phyloP scores from a whole-genome alignment of 2,329 filamentous ascomycete species.

The Ploettnerulaceae sp. region DNA sequence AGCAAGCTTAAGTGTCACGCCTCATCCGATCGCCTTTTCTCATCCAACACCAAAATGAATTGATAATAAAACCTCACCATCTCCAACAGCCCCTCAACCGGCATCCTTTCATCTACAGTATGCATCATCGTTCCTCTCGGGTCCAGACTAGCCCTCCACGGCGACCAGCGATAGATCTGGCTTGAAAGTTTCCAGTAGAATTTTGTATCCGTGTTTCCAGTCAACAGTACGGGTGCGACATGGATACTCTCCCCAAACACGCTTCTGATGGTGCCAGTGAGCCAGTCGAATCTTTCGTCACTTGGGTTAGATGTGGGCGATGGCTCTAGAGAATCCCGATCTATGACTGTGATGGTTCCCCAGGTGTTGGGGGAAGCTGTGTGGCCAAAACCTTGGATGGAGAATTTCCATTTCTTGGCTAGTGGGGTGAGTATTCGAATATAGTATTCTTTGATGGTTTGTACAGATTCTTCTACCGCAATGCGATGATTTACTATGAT shows the following conservation, averaged over 20 bases:
- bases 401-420: slow-evolving; percentile 10
- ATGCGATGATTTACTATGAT: slow-evolving; percentile 52
- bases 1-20: too few relatives aligned
- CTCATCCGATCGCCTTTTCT: slow-evolving; percentile 13
- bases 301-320: slow-evolving; percentile 36
- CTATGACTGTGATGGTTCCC: slow-evolving; percentile 33
- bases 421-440: not conserved
- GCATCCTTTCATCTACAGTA: slow-evolving; percentile 35
- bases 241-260: slow-evolving; percentile 23
- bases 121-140: slow-evolving; percentile 31
- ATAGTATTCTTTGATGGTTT: slow-evolving; percentile 8
- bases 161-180: slow-evolving; percentile 39
- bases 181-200: slow-evolving; percentile 34
- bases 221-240: slow-evolving; percentile 25
- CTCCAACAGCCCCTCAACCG: slow-evolving; percentile 29
- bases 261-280: slow-evolving; percentile 22
- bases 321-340: slow-evolving; percentile 30
- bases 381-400: slow-evolving; percentile 38
- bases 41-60: slow-evolving; percentile 32
- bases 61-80: slow-evolving; percentile 32
- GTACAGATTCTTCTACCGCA: slow-evolving; percentile 17
- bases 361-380: not conserved
- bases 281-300: slow-evolving; percentile 13
- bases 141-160: slow-evolving; percentile 33
- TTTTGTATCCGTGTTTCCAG: slow-evolving; percentile 27